A percentile compares a stretch with the other conserved stretches of the same genome.
Evolutionary conservation across 2,329 filamentous ascomycete species (phyloP).

Genomic region (Leptographium radiaticola): DNA sequence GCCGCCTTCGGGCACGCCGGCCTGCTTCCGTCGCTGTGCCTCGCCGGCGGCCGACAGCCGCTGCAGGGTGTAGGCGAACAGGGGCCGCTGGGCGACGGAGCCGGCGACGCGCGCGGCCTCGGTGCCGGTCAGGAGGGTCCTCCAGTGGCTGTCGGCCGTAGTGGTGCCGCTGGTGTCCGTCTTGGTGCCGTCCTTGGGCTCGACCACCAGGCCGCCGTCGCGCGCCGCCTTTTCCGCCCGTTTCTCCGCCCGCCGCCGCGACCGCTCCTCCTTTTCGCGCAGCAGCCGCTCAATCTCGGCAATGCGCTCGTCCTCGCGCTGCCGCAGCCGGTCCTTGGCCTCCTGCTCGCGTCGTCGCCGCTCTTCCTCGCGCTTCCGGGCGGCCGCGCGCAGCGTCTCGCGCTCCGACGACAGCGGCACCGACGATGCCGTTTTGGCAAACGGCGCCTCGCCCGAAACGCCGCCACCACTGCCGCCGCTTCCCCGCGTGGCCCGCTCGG

Average conservation of each 20-base stretch:
- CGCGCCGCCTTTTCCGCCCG: slow-evolving; percentile 15
- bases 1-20: slow-evolving; percentile 9
- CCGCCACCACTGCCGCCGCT: slow-evolving; percentile 15
- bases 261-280: slow-evolving; percentile 25
- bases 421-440: background rate
- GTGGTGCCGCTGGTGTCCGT: background rate
- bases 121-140: slow-evolving; percentile 4
- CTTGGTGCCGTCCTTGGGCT: too few species aligned
- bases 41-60: slow-evolving; percentile 7
- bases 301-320: slow-evolving; percentile 25
- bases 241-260: slow-evolving; percentile 26
- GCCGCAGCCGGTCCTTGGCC: slow-evolving; percentile 26
- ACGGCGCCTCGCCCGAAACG: background rate
- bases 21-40: slow-evolving; percentile 6
- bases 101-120: background rate
- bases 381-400: slow-evolving; percentile 20
- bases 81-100: slow-evolving; percentile 6
- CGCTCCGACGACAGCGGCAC: slow-evolving; percentile 13
- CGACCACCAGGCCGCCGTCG: background rate
- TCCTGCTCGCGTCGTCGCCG: slow-evolving; percentile 27
- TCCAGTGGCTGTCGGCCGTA: slow-evolving; percentile 8
- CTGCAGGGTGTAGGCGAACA: slow-evolving; percentile 11
- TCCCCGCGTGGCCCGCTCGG: slow-evolving; percentile 44
- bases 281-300: slow-evolving; percentile 31
- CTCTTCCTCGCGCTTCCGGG: slow-evolving; percentile 25